A percentile compares a stretch with the other conserved stretches of the same genome.
phyloP scores from a whole-genome alignment of 2,329 filamentous ascomycete genomes.

The Teratosphaeria destructans region DNA sequence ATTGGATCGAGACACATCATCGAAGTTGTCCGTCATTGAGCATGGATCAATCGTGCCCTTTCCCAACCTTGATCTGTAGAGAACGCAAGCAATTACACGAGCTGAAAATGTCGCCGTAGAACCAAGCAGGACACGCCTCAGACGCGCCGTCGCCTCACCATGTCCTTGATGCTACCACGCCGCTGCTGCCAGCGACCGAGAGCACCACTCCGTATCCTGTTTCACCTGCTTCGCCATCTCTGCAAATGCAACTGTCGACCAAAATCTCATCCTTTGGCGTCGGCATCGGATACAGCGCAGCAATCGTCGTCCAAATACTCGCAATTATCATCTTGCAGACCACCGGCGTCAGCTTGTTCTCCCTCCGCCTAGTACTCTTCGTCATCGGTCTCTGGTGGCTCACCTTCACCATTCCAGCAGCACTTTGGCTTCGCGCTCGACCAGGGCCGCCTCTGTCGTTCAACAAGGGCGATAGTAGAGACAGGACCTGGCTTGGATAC shows the following conservation, averaged over 20 bases:
- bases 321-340: slow-evolving; percentile 65
- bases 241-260: slow-evolving; percentile 71
- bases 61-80: background rate
- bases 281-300: slow-evolving; percentile 84
- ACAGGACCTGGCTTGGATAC: slow-evolving; percentile 54
- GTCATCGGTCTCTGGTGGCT: slow-evolving; percentile 89
- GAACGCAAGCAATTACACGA: background rate
- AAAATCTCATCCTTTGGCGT: slow-evolving; percentile 87
- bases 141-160: slow-evolving; percentile 15
- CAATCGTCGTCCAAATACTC: slow-evolving; percentile 71
- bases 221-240: slow-evolving; percentile 38
- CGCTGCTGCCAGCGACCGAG: slow-evolving; percentile 23
- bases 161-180: slow-evolving; percentile 26
- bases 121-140: slow-evolving; percentile 11
- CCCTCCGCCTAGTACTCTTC: slow-evolving; percentile 77
- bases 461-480: slow-evolving; percentile 6
- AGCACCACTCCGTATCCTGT: slow-evolving; percentile 23
- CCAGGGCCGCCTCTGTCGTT: slow-evolving; percentile 64
- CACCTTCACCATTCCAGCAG: slow-evolving; percentile 77
- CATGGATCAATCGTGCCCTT: background rate
- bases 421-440: slow-evolving; percentile 75
- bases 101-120: background rate
- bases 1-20: background rate
- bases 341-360: slow-evolving; percentile 69
- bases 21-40: no score